Conservation (phyloP, 768 basidiomycete genomes). For the Termitomyces sp. region DNA sequence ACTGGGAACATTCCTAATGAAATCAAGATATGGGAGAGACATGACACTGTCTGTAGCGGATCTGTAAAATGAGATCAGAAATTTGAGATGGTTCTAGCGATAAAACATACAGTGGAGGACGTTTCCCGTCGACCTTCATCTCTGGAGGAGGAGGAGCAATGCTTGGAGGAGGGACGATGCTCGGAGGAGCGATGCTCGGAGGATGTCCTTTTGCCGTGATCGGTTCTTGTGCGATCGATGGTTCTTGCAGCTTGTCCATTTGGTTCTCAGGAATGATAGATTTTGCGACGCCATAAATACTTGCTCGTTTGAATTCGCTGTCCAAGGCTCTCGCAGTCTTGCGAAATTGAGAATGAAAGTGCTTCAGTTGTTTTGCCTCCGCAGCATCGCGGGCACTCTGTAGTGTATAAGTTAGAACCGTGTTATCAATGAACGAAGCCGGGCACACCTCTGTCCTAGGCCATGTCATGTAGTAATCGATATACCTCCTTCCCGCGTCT, state of each 20-base stretch:
- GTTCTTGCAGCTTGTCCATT: not conserved
- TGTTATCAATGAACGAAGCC: not conserved
- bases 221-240: not conserved
- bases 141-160: conserved; percentile 11
- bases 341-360: conserved; percentile 41
- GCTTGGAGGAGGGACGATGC: too few relatives aligned
- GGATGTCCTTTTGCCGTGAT: conserved; percentile 10
- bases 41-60: conserved; percentile 44
- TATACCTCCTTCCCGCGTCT: conserved; percentile 34
- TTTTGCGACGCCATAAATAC: conserved; percentile 13
- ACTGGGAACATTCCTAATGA: conserved; percentile 42
- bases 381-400: conserved; percentile 11
- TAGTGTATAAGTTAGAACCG: not conserved
- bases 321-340: conserved; percentile 37
- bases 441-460: conserved; percentile 33
- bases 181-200: conserved; percentile 11
- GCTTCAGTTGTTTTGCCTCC: conserved; percentile 13
- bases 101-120: conserved; percentile 9
- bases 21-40: conserved; percentile 44
- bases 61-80: conserved; percentile 18
- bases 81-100: not conserved
- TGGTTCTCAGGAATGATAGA: not conserved
- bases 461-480: conserved; percentile 53
- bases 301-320: conserved; percentile 34
- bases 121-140: conserved; percentile 7